Evolutionary conservation across 768 basidiomycete genomes (phyloP).

Genomic region (Tylopilus felleus): DNA sequence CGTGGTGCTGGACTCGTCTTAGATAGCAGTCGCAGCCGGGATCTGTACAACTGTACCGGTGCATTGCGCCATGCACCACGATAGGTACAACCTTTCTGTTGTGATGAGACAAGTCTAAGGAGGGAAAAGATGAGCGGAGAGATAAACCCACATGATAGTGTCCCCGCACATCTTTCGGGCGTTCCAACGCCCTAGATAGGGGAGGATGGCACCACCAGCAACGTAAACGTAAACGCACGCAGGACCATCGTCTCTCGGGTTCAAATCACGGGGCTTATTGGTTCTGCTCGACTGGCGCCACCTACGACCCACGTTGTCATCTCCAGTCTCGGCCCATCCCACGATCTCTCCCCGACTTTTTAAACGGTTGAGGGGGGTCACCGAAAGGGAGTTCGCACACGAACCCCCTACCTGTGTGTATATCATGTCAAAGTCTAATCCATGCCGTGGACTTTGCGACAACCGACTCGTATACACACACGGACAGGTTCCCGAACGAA

Average conservation of each 20-base stretch:
- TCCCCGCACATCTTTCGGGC: not conserved
- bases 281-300: no score
- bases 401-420: not conserved
- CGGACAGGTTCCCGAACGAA: not conserved
- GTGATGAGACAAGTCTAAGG: slow-evolving; percentile 6
- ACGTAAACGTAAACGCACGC: no score
- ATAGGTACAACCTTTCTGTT: not conserved
- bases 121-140: not conserved
- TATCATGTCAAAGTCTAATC: slow-evolving; percentile 4
- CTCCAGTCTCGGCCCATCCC: no score
- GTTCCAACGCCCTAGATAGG: not conserved
- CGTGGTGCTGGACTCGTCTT: not conserved
- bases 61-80: not conserved
- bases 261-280: no score
- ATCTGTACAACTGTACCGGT: not conserved
- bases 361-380: no score
- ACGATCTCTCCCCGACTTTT: no score
- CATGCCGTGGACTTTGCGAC: not conserved
- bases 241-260: no score
- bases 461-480: not conserved
- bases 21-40: not conserved
- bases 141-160: not conserved
- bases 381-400: not conserved
- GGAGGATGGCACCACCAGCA: no score
- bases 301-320: no score